Conservation (phyloP, 805 yeast genomes). For the Priceomyces fermenticarens region DNA sequence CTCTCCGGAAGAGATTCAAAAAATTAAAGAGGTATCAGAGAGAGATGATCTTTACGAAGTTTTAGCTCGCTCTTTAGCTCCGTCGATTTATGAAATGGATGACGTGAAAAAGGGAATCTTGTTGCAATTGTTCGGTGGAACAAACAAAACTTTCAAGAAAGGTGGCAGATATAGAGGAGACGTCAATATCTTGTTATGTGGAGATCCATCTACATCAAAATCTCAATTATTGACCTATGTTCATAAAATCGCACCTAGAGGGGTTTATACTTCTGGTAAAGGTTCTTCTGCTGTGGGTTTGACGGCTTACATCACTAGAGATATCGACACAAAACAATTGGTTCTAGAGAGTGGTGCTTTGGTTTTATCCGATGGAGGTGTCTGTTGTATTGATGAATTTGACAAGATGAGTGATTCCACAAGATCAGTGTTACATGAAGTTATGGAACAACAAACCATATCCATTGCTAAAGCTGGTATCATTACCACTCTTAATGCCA, state of each 20-base stretch:
- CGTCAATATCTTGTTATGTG: constrained; percentile 85
- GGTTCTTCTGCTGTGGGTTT: constrained; percentile 99
- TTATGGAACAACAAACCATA: constrained; percentile 98
- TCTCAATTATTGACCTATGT: constrained; percentile 93
- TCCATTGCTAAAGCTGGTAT: constrained; percentile 98
- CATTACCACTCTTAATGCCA: constrained; percentile 92
- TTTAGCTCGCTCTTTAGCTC: constrained; percentile 88
- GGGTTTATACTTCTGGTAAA: constrained; percentile 96
- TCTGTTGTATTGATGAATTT: constrained; percentile 97
- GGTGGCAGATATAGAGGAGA: constrained; percentile 98
- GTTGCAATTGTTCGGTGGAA: constrained; percentile 92
- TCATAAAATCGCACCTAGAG: constrained; percentile 96
- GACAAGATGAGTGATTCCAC: constrained; percentile 97
- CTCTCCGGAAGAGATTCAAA: constrained; percentile 63
- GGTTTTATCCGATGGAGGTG: constrained; percentile 95
- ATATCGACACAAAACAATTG: constrained; percentile 86
- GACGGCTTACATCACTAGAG: constrained; percentile 95
- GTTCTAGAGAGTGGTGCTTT: constrained; percentile 96
- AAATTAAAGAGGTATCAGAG: constrained; percentile 57
- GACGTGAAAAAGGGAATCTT: constrained; percentile 95
- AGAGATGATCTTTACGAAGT: constrained; percentile 83
- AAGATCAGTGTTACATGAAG: constrained; percentile 93
- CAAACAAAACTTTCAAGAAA: constrained; percentile 80
- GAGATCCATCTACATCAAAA: constrained; percentile 97
- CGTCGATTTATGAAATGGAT: constrained; percentile 94